These are phyloP conservation scores for Pythium coloratum DNA, from an alignment of 352 stramenopile species.

Conservation along the genomic window DNA sequence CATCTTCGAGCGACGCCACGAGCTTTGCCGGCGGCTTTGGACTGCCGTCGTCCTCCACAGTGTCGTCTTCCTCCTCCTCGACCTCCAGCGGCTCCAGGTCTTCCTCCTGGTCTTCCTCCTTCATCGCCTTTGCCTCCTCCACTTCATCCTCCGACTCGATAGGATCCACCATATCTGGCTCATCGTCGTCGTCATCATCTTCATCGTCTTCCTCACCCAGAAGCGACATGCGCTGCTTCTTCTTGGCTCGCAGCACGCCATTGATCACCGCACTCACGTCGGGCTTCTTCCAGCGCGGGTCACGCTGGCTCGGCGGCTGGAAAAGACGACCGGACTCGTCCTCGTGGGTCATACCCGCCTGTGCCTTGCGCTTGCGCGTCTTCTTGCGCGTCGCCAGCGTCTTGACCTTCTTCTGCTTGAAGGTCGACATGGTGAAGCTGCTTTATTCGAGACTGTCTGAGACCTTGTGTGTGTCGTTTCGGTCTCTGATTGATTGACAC, in stretches of 20 bases:
- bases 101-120: slow-evolving; percentile 17
- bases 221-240: slow-evolving; percentile 36
- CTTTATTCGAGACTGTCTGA: neutral
- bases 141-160: slow-evolving; percentile 29
- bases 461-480: neutral
- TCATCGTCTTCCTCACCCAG: slow-evolving; percentile 15
- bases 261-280: slow-evolving; percentile 42
- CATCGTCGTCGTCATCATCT: slow-evolving; percentile 17
- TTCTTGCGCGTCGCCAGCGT: slow-evolving; percentile 79
- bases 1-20: slow-evolving; percentile 53
- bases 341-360: slow-evolving; percentile 57
- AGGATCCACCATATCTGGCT: slow-evolving; percentile 21
- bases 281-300: slow-evolving; percentile 77
- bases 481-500: slow-evolving; percentile 7
- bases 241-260: slow-evolving; percentile 36
- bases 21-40: slow-evolving; percentile 43
- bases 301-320: slow-evolving; percentile 65
- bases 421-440: slow-evolving; percentile 58
- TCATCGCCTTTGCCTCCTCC: slow-evolving; percentile 22
- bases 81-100: slow-evolving; percentile 6
- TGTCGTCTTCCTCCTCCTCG: slow-evolving; percentile 24
- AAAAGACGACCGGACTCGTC: slow-evolving; percentile 70
- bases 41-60: slow-evolving; percentile 15
- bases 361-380: slow-evolving; percentile 70
- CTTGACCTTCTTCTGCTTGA: slow-evolving; percentile 85